Evolutionary conservation across 495 filamentous ascomycete species (phyloP).

Genomic region (Parathielavia hyrcaniae): DNA sequence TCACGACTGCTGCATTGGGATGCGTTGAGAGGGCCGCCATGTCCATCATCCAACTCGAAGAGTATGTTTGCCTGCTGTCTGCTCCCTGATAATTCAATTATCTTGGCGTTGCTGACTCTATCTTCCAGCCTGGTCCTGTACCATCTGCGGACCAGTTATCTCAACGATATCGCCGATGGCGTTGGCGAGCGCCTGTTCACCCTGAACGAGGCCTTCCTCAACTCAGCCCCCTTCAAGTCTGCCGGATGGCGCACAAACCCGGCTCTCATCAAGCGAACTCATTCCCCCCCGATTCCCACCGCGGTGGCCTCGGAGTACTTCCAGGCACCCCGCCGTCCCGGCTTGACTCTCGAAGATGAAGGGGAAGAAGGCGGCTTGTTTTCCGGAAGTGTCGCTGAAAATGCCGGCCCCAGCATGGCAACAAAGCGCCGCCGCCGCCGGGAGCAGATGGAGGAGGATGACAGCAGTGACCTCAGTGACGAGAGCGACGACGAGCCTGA

Average conservation of each 20-base stretch:
- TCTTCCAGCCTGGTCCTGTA: constrained; percentile 75
- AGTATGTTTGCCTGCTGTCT: constrained; percentile 53
- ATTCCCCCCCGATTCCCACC: constrained; percentile 94
- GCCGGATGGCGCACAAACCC: constrained; percentile 84
- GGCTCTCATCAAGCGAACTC: constrained; percentile 76
- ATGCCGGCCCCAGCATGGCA: constrained; percentile 58
- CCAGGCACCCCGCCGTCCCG: constrained; percentile 54
- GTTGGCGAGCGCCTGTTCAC: constrained; percentile 93
- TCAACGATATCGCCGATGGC: constrained; percentile 85
- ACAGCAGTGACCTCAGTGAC: constrained; percentile 93
- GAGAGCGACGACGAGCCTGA: constrained; percentile 91
- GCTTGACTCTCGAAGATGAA: constrained; percentile 62
- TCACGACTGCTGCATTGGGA: not conserved
- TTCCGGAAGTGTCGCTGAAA: constrained; percentile 66
- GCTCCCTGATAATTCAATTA: not conserved
- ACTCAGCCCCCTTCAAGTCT: constrained; percentile 89
- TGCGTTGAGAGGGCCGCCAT: constrained; percentile 41
- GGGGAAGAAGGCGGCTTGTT: constrained; percentile 76
- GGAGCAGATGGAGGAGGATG: constrained; percentile 86
- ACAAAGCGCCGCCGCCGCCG: constrained; percentile 54
- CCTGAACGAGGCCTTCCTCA: constrained; percentile 82
- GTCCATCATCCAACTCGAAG: constrained; percentile 95
- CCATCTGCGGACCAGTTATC: constrained; percentile 85
- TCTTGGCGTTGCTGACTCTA: not conserved
- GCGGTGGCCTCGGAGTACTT: constrained; percentile 89